Evolutionary conservation across 23 red algal genomes (phyloP).

Genomic region (Gracilaria vermiculophylla): DNA sequence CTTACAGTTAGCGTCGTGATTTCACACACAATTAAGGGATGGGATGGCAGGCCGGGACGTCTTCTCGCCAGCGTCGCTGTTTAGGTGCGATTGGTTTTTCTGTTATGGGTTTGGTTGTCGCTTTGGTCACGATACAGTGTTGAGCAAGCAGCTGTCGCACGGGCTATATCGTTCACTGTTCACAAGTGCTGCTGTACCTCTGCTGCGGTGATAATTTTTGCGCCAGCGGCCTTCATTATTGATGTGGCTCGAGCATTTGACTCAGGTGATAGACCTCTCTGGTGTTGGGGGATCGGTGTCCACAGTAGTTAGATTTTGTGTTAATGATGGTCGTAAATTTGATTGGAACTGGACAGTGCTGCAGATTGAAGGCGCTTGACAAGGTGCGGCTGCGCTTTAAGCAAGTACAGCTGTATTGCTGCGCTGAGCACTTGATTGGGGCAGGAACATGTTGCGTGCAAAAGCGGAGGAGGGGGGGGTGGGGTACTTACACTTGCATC

Average conservation of each 20-base stretch:
- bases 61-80: not conserved
- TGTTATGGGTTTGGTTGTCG: not conserved
- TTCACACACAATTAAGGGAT: not conserved
- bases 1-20: not conserved
- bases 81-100: not conserved
- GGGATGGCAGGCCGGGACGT: too few relatives aligned
- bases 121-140: not conserved
- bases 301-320: slow-evolving; percentile 6
- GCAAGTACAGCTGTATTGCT: not conserved
- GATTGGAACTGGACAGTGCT: slow-evolving; percentile 9
- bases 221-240: slow-evolving; percentile 54
- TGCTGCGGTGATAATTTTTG: slow-evolving; percentile 11
- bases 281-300: not conserved
- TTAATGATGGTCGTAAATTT: slow-evolving; percentile 5
- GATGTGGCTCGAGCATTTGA: slow-evolving; percentile 4
- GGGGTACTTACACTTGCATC: slow-evolving; percentile 60
- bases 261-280: slow-evolving; percentile 43
- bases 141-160: not conserved
- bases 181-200: not conserved
- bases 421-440: not conserved
- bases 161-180: not conserved
- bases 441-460: too few relatives aligned
- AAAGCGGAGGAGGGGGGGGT: not conserved
- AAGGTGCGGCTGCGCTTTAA: not conserved
- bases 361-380: not conserved